Evolutionary conservation across 306 rosid species (phyloP), one percentile per base, ranked within the genome.

Genomic region (Pachyrhizus erosus): DNA sequence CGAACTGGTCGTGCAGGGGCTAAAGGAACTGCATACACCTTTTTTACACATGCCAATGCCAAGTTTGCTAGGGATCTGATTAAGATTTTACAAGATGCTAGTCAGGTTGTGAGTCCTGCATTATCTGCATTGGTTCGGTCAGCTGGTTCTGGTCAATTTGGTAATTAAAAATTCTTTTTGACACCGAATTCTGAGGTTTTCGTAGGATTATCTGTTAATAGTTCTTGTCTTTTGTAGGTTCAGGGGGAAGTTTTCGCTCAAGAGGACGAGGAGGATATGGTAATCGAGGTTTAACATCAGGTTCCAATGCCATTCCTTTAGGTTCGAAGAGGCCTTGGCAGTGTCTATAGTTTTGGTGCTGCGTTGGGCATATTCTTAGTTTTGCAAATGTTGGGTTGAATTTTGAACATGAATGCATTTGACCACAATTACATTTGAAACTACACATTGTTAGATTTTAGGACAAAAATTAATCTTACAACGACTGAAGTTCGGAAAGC

Each of bases 1-100:
- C 92, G 99, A 54, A 96, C 99, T 5, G 99, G 99, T 54, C 97
- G 99, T 79, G 99, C 99, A 62, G 99, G 99, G 12, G 99, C 99
- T 37, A 93, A 83, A 85, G 99, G 99, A 89, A 92, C 92, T 27
- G 98, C 99, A 14, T 80, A 80, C 82, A 92, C 97, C 9, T 96
- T 96, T 55, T 93, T 96, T 21, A 96, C 99, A 3, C 90, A 83
- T n/a, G 89, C 89, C 12, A 96, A 96, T 72, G 92, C 87, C 45
- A 96, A 88, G 88, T 90, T 57, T 15, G 92, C 96, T 1, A 83
- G 91, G 86, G 94, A 93, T 5, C 88, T 96, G 83, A 80, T 92
- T 20, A 93, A 91, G 89, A 93, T 96, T 71, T 84, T 96, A 75
- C 93, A 89, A 78, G 98, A 92, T 84, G 98, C 96, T 34, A 93